A percentile compares a stretch with the other conserved stretches of the same genome.
Conservation (phyloP, 148 eudicot species). For the Spergularia bocconei region DNA sequence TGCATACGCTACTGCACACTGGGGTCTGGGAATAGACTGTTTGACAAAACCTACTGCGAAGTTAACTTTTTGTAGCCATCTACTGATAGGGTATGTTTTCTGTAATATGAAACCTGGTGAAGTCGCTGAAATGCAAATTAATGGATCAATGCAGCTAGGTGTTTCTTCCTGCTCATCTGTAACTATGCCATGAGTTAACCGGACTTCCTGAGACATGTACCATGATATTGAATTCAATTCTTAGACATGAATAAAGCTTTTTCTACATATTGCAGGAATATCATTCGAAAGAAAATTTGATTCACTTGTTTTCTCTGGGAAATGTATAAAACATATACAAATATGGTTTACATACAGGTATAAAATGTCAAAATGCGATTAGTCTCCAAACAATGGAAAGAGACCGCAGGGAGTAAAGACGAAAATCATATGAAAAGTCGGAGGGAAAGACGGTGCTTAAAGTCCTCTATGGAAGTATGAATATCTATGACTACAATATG, state of each 20-base stretch:
- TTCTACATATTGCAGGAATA: not conserved
- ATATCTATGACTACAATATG: constrained; percentile 33
- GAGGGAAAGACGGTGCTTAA: not conserved
- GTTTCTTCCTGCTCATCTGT: not conserved
- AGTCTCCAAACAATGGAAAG: constrained; percentile 2
- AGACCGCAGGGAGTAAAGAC: constrained; percentile 11
- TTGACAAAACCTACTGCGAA: no score
- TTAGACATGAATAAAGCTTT: not conserved
- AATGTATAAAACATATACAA: constrained; percentile 21
- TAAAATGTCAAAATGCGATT: constrained; percentile 10
- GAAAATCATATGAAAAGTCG: not conserved
- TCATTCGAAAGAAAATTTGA: not conserved
- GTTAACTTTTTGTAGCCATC: no score
- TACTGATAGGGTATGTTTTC: no score
- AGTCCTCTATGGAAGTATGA: not conserved
- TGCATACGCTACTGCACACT: no score
- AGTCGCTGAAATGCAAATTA: not conserved
- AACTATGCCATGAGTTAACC: not conserved
- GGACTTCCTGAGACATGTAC: not conserved
- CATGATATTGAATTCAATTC: not conserved
- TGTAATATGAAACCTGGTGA: no score
- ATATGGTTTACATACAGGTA: not conserved
- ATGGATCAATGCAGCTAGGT: not conserved
- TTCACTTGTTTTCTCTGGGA: constrained; percentile 5
- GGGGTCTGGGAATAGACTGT: no score